Evolutionary conservation across 352 stramenopile genomes (phyloP).

Genomic region (Pythium pyrilobum): DNA sequence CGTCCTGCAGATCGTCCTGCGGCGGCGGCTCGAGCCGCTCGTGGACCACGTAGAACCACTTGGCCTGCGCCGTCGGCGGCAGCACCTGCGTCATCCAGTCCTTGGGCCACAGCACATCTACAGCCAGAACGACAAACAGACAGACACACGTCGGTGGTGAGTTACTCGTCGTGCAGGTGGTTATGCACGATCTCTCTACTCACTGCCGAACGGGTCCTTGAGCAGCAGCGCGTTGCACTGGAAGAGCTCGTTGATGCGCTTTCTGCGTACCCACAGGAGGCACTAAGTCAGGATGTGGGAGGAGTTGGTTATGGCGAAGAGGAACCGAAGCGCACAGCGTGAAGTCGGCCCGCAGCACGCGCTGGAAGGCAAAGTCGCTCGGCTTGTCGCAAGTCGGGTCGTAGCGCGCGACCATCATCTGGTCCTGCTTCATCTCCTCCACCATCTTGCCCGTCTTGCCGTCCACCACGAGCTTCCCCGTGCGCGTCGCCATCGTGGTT

Average conservation of each 20-base stretch:
- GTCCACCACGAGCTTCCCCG: slow-evolving; percentile 51
- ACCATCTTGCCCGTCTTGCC: slow-evolving; percentile 51
- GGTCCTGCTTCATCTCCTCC: slow-evolving; percentile 62
- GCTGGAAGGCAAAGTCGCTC: slow-evolving; percentile 36
- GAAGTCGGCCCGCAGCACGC: slow-evolving; percentile 51
- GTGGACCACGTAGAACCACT: slow-evolving; percentile 75
- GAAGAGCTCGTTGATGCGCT: slow-evolving; percentile 51
- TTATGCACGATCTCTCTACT: too few species aligned
- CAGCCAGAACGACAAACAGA: background rate
- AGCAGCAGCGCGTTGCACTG: slow-evolving; percentile 54
- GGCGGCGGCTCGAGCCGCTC: slow-evolving; percentile 49
- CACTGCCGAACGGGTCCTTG: slow-evolving; percentile 67
- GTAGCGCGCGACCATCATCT: slow-evolving; percentile 56
- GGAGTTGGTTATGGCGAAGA: too few species aligned
- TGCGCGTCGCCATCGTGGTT: slow-evolving; percentile 49
- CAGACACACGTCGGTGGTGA: too few species aligned
- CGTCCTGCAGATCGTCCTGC: slow-evolving; percentile 53
- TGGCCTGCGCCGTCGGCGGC: slow-evolving; percentile 35
- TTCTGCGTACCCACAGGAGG: slow-evolving; percentile 16
- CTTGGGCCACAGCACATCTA: slow-evolving; percentile 69
- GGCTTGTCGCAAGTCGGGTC: slow-evolving; percentile 32
- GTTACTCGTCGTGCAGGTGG: too few species aligned
- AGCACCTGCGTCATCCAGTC: slow-evolving; percentile 64
- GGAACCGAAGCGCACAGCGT: slow-evolving; percentile 27
- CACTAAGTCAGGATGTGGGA: too few species aligned